A percentile compares a stretch with the other conserved stretches of the same genome.
These are phyloP conservation scores for Teunomyces pallodes DNA, from an alignment of 805 yeast species.

Conservation along the genomic window DNA sequence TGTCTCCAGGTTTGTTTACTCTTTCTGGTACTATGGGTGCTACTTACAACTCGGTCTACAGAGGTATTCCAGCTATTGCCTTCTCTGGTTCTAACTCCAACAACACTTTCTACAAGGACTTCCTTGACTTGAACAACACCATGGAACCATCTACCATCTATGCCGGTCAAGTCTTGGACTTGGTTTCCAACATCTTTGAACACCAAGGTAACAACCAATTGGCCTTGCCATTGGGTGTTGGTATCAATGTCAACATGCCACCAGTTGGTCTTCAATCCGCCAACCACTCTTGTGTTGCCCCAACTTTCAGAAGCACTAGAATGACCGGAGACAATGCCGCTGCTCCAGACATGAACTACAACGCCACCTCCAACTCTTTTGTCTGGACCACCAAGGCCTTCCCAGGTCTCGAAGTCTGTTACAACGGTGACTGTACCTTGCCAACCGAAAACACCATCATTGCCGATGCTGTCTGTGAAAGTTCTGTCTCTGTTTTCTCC, in stretches of 20 bases:
- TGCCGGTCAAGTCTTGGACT: constrained; percentile 37
- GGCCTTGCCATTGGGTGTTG: constrained; percentile 43
- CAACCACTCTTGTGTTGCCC: constrained; percentile 42
- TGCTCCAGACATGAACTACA: constrained; percentile 32
- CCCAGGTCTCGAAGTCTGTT: constrained; percentile 23
- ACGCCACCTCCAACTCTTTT: constrained; percentile 37
- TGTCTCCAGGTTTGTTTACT: constrained; percentile 40
- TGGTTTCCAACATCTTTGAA: constrained; percentile 37
- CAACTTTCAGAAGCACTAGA: constrained; percentile 45
- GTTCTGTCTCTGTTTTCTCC: constrained; percentile 24
- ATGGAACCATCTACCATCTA: constrained; percentile 44
- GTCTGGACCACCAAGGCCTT: constrained; percentile 9
- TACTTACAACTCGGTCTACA: constrained; percentile 44
- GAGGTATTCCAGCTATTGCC: constrained; percentile 51
- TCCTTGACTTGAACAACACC: constrained; percentile 38
- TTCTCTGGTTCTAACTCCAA: constrained; percentile 50
- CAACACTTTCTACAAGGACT: constrained; percentile 49
- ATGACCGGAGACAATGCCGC: constrained; percentile 40
- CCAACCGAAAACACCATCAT: constrained; percentile 41
- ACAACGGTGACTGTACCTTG: constrained; percentile 42
- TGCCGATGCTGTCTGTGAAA: constrained; percentile 23
- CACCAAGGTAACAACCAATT: constrained; percentile 35
- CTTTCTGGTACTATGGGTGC: constrained; percentile 55
- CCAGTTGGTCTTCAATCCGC: constrained; percentile 28
- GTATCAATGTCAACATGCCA: constrained; percentile 51